Conservation (phyloP, 2,329 filamentous ascomycete genomes). For the Dactylellina parvicollis region DNA sequence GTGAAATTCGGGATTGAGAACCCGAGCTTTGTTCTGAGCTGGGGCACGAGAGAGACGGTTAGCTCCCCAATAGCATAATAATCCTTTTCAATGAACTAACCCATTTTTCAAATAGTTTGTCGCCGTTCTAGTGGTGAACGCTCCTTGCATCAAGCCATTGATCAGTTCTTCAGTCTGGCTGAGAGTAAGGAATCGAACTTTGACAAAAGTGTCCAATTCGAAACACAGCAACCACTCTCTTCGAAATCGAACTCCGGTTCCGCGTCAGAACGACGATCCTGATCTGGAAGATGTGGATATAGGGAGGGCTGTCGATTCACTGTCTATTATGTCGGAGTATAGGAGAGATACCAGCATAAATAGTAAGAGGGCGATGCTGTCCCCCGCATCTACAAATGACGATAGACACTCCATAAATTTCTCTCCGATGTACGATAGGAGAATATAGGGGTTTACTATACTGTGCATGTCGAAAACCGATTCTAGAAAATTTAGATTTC, state of each 20-base stretch:
- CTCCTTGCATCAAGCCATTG: slow-evolving; percentile 49
- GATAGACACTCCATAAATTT: slow-evolving; percentile 31
- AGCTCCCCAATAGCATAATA: neutral
- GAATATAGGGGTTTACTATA: neutral
- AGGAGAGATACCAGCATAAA: slow-evolving; percentile 46
- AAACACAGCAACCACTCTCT: slow-evolving; percentile 44
- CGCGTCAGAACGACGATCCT: neutral
- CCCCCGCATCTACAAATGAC: slow-evolving; percentile 26
- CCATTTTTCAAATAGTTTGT: slow-evolving; percentile 28
- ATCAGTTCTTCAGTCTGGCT: slow-evolving; percentile 53
- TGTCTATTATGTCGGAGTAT: slow-evolving; percentile 45
- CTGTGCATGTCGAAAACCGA: too few species aligned
- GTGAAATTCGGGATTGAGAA: slow-evolving; percentile 42
- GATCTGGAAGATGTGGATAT: slow-evolving; percentile 16
- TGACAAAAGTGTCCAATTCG: slow-evolving; percentile 31
- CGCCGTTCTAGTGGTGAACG: slow-evolving; percentile 46
- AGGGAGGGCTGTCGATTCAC: slow-evolving; percentile 14
- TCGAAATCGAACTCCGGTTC: neutral
- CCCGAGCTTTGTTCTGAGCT: slow-evolving; percentile 51
- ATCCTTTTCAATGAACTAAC: neutral
- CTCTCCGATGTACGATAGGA: slow-evolving; percentile 25
- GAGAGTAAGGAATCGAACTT: slow-evolving; percentile 31
- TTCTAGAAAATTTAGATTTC: too few species aligned
- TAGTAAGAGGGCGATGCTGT: slow-evolving; percentile 47
- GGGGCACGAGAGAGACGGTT: slow-evolving; percentile 49